Evolutionary conservation across 148 eudicot species (phyloP).

Genomic region (Vaccinium myrtillus): DNA sequence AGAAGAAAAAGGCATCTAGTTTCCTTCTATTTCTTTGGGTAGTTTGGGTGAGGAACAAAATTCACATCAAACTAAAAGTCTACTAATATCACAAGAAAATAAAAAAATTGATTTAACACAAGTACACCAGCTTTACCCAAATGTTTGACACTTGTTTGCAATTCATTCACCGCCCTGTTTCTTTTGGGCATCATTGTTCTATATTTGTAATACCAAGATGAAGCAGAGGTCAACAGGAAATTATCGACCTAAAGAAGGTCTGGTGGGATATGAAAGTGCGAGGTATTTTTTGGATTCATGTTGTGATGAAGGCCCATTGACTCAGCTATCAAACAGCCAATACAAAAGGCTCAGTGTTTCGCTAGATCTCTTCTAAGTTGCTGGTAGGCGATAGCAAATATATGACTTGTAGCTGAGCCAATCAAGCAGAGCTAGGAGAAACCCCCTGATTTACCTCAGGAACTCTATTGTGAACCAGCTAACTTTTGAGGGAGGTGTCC

Average conservation of each 20-base stretch:
- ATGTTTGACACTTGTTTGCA: neutral
- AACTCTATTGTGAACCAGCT: neutral
- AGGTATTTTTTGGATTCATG: neutral
- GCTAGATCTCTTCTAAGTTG: slow-evolving; percentile 1
- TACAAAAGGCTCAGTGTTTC: slow-evolving; percentile 9
- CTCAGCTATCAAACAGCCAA: neutral
- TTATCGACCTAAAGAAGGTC: neutral
- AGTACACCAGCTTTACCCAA: neutral
- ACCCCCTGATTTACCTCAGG: neutral
- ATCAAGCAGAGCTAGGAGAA: neutral
- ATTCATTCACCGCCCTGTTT: neutral
- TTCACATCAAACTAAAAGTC: neutral
- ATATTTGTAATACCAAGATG: neutral
- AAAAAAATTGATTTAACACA: neutral
- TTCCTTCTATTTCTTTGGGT: neutral
- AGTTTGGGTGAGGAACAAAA: neutral
- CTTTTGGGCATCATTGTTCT: neutral
- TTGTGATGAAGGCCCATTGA: neutral
- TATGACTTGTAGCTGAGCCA: neutral
- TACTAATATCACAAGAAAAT: neutral
- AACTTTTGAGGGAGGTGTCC: neutral
- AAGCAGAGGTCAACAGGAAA: neutral
- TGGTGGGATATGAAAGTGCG: neutral
- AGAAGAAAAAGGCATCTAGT: neutral
- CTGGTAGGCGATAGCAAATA: neutral